phyloP scores from a whole-genome alignment of 768 basidiomycete species.

The Grammothele lineata region DNA sequence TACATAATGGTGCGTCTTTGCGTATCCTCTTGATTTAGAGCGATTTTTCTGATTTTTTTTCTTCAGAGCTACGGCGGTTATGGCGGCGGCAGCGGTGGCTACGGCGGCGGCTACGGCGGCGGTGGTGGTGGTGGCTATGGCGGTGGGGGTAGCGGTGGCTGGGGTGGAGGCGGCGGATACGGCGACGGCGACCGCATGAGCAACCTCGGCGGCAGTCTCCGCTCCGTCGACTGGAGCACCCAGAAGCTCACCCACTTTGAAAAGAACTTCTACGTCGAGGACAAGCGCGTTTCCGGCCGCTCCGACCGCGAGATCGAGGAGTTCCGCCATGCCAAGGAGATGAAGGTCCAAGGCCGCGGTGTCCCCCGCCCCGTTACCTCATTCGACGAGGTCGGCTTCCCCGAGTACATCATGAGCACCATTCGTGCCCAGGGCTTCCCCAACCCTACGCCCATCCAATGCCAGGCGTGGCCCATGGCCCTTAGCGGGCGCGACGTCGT shows the following conservation, averaged over 20 bases:
- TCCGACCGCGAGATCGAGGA: conserved; percentile 86
- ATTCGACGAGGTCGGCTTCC: conserved; percentile 95
- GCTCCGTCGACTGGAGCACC: conserved; percentile 78
- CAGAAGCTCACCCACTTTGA: conserved; percentile 82
- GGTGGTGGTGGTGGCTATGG: conserved; percentile 38
- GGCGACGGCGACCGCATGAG: conserved; percentile 70
- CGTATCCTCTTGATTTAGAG: not conserved
- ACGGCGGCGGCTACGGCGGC: conserved; percentile 31
- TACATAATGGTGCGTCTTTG: conserved; percentile 20
- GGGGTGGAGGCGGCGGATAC: conserved; percentile 52
- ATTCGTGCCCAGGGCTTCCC: conserved; percentile 93
- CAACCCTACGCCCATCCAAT: conserved; percentile 91
- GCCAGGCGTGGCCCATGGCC: conserved; percentile 99
- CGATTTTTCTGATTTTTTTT: not conserved
- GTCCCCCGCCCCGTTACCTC: conserved; percentile 87
- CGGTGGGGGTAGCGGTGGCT: conserved; percentile 41
- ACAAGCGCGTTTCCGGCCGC: conserved; percentile 73
- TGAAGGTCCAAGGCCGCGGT: conserved; percentile 85
- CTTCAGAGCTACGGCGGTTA: conserved; percentile 22
- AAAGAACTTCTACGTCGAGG: conserved; percentile 96
- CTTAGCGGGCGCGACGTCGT: conserved; percentile 90
- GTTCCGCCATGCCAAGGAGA: conserved; percentile 80
- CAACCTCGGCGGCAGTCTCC: conserved; percentile 76
- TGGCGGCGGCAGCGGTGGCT: conserved; percentile 27
- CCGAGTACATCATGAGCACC: conserved; percentile 91